phyloP scores from a whole-genome alignment of 2,329 filamentous ascomycete genomes.

The Amauroascus verrucosus region DNA sequence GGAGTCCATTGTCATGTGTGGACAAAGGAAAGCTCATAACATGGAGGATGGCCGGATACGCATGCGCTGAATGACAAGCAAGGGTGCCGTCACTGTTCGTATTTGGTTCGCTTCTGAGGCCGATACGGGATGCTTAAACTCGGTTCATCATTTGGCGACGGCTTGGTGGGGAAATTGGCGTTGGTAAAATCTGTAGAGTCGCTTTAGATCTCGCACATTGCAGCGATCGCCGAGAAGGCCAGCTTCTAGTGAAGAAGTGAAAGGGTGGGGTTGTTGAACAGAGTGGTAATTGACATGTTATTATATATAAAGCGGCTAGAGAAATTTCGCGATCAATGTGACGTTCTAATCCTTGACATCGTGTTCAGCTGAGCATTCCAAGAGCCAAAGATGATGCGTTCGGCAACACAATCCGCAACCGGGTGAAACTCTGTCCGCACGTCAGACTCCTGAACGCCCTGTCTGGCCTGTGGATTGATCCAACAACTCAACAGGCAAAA shows the following conservation, averaged over 20 bases:
- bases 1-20: not conserved
- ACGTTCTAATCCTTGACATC: not conserved
- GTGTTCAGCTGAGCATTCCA: not conserved
- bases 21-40: not conserved
- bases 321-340: not conserved
- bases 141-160: not conserved
- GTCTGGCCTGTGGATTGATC: not conserved
- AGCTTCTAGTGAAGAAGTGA: slow-evolving; percentile 8
- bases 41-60: not conserved
- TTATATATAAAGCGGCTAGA: not conserved
- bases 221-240: slow-evolving; percentile 5
- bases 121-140: not conserved
- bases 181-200: not conserved
- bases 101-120: not conserved
- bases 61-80: not conserved
- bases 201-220: not conserved
- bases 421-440: not conserved
- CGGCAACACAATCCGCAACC: slow-evolving; percentile 3
- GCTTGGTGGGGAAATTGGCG: not conserved
- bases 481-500: not conserved
- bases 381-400: not conserved
- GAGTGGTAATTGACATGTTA: not conserved
- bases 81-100: not conserved
- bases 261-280: not conserved
- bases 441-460: not conserved